Conservation (phyloP, 768 basidiomycete species). For the Lanmaoa rubissima region DNA sequence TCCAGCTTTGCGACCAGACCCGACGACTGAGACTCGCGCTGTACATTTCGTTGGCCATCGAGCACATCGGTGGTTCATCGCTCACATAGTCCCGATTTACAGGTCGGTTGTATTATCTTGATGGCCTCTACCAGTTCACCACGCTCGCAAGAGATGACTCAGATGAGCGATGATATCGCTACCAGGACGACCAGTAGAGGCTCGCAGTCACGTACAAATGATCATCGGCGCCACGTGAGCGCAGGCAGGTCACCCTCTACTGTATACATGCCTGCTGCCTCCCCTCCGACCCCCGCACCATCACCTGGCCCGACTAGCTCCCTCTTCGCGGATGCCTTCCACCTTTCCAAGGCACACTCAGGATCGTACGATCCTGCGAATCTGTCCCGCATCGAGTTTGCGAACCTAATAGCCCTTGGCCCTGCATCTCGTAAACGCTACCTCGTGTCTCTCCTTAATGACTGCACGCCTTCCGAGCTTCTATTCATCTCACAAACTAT, state of each 20-base stretch:
- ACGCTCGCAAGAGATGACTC: background rate
- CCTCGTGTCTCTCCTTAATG: constrained; percentile 47
- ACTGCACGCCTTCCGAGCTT: constrained; percentile 61
- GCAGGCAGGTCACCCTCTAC: constrained; percentile 27
- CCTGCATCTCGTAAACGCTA: constrained; percentile 48
- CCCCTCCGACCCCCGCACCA: constrained; percentile 62
- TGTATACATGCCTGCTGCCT: constrained; percentile 52
- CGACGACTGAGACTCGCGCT: constrained; percentile 6
- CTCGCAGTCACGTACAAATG: constrained; percentile 11
- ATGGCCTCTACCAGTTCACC: constrained; percentile 15
- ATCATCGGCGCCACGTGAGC: constrained; percentile 16
- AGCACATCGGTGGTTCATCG: background rate
- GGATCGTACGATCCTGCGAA: constrained; percentile 23
- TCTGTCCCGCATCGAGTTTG: constrained; percentile 34
- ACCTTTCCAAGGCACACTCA: constrained; percentile 13
- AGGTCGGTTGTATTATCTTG: background rate
- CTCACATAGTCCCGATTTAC: background rate
- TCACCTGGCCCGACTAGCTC: constrained; percentile 53
- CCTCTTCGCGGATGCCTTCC: constrained; percentile 38
- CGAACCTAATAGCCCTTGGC: constrained; percentile 32
- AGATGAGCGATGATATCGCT: constrained; percentile 9
- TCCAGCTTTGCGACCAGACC: background rate
- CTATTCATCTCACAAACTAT: constrained; percentile 64
- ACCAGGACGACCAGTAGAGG: constrained; percentile 6
- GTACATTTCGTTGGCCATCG: background rate